phyloP scores from a whole-genome alignment of 1,284 basidiomycete species.

The Marasmius fiardii region DNA sequence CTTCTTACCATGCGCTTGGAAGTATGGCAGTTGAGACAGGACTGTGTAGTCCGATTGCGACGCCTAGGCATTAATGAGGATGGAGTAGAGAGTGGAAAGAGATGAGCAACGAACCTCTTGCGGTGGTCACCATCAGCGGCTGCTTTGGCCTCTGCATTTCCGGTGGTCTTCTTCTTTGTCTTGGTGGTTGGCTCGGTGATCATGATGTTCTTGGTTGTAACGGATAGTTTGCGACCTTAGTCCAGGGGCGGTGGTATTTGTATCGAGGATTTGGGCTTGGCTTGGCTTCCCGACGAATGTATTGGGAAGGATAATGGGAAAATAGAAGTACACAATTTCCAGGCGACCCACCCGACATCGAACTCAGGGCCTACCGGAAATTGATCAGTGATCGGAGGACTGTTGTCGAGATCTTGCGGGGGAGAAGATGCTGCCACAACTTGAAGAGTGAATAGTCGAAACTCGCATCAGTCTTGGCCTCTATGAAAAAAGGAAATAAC shows the following conservation, averaged over 20 bases:
- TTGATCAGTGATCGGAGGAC: too few species aligned
- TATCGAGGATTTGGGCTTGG: neutral
- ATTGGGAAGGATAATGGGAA: neutral
- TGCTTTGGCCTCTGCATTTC: constrained; percentile 1
- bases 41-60: constrained; percentile 36
- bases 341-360: too few species aligned
- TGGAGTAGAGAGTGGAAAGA: neutral
- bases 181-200: constrained; percentile 4
- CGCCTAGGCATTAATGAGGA: constrained; percentile 2
- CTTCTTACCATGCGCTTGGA: constrained; percentile 72
- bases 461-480: too few species aligned
- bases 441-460: too few species aligned
- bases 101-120: constrained; percentile 9
- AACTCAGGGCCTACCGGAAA: too few species aligned
- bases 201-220: neutral
- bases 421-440: too few species aligned
- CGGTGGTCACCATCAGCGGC: constrained; percentile 14
- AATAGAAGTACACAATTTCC: neutral
- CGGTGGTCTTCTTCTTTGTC: constrained; percentile 7
- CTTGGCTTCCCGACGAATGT: neutral
- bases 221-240: neutral
- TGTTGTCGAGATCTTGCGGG: too few species aligned
- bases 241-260: neutral
- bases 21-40: constrained; percentile 41
- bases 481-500: too few species aligned